phyloP scores from a whole-genome alignment of 805 yeast genomes.

The Kodamaea lidongshanica region DNA sequence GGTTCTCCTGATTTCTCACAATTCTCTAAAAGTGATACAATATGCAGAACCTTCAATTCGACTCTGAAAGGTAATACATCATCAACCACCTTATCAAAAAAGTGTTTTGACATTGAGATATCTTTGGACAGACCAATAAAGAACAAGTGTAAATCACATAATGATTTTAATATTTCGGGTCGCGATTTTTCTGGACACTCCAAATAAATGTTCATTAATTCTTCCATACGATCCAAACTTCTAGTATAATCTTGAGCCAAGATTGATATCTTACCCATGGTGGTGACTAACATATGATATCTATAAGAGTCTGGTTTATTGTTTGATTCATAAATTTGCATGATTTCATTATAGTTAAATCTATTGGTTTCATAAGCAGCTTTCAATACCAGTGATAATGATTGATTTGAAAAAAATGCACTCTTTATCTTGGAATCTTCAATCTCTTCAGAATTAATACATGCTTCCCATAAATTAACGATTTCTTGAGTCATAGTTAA shows the following conservation, averaged over 20 bases:
- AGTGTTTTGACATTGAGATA: constrained; percentile 61
- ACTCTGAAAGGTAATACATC: constrained; percentile 69
- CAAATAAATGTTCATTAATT: constrained; percentile 47
- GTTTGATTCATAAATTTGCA: constrained; percentile 46
- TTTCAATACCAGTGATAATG: constrained; percentile 65
- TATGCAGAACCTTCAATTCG: constrained; percentile 65
- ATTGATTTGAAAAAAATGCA: constrained; percentile 55
- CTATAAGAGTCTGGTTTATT: constrained; percentile 25
- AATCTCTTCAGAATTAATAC: constrained; percentile 30
- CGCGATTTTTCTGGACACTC: constrained; percentile 5
- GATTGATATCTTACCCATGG: constrained; percentile 70
- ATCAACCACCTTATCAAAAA: constrained; percentile 66
- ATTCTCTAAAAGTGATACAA: constrained; percentile 57
- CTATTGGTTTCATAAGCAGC: constrained; percentile 57
- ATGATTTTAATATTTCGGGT: constrained; percentile 22
- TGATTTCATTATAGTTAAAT: constrained; percentile 53
- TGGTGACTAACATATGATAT: constrained; percentile 50
- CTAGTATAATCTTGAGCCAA: constrained; percentile 56
- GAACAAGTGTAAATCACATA: constrained; percentile 68
- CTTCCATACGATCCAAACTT: constrained; percentile 60
- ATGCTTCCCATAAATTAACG: constrained; percentile 63
- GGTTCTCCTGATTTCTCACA: constrained; percentile 52
- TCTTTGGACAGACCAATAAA: constrained; percentile 77
- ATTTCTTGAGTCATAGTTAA: constrained; percentile 57
- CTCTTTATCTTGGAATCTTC: constrained; percentile 24